Evolutionary conservation across 345 rosid species (phyloP).

Genomic region (Salix exigua): DNA sequence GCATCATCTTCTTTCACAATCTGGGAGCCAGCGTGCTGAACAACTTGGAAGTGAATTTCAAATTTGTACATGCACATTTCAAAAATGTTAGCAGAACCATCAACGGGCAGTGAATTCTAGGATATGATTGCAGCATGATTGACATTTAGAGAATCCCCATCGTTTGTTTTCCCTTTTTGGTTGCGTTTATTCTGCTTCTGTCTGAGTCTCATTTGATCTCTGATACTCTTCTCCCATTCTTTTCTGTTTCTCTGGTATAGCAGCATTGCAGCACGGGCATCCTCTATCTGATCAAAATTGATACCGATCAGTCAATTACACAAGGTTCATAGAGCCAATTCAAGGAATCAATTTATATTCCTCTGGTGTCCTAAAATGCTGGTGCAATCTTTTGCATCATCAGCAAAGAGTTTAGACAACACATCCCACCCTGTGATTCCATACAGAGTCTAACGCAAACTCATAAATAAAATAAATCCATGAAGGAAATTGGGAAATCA

Average conservation of each 20-base stretch:
- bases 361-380: no score
- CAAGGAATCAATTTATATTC: no score
- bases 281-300: slow-evolving; percentile 45
- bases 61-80: neutral
- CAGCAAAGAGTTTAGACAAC: no score
- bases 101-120: slow-evolving; percentile 1
- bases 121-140: slow-evolving; percentile 10
- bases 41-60: neutral
- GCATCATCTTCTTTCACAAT: neutral
- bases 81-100: neutral
- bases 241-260: slow-evolving; percentile 64
- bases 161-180: slow-evolving; percentile 48
- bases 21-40: neutral
- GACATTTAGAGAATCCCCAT: neutral
- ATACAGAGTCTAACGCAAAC: no score
- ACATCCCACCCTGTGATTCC: no score
- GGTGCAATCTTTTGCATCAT: no score
- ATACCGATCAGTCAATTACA: neutral
- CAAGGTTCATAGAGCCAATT: neutral
- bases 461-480: no score
- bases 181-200: slow-evolving; percentile 68
- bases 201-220: slow-evolving; percentile 51
- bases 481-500: no score
- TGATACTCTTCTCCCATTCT: slow-evolving; percentile 69
- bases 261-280: slow-evolving; percentile 89